phyloP scores from a whole-genome alignment of 345 rosid genomes.

The Populus nigra region DNA sequence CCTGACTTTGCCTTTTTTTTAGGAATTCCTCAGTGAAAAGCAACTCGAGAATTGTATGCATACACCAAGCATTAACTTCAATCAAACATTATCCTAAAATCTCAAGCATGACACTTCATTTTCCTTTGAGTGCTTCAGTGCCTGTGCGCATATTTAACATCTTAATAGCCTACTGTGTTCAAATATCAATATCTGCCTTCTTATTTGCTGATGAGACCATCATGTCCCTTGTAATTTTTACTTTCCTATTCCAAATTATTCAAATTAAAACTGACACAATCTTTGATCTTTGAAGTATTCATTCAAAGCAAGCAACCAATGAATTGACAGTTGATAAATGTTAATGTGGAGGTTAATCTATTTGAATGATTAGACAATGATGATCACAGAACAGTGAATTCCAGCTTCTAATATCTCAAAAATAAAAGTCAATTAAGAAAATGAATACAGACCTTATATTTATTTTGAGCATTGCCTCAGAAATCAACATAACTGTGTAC shows the following conservation, averaged over 20 bases:
- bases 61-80: constrained; percentile 4
- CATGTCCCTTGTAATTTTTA: neutral
- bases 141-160: neutral
- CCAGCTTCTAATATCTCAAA: neutral
- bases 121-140: neutral
- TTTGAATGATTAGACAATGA: neutral
- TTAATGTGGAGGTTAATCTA: neutral
- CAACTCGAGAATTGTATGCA: neutral
- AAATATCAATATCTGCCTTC: neutral
- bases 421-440: neutral
- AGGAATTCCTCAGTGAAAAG: neutral
- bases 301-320: neutral
- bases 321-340: neutral
- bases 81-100: neutral
- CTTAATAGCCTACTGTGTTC: neutral
- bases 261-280: neutral
- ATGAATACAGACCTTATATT: neutral
- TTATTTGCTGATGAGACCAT: neutral
- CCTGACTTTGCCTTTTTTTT: no score
- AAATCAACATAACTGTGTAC: neutral
- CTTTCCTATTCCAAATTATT: neutral
- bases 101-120: neutral
- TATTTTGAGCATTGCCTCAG: neutral
- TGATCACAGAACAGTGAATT: neutral
- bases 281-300: neutral